phyloP scores from a whole-genome alignment of 2,329 filamentous ascomycete genomes.

The Tolypocladium album region DNA sequence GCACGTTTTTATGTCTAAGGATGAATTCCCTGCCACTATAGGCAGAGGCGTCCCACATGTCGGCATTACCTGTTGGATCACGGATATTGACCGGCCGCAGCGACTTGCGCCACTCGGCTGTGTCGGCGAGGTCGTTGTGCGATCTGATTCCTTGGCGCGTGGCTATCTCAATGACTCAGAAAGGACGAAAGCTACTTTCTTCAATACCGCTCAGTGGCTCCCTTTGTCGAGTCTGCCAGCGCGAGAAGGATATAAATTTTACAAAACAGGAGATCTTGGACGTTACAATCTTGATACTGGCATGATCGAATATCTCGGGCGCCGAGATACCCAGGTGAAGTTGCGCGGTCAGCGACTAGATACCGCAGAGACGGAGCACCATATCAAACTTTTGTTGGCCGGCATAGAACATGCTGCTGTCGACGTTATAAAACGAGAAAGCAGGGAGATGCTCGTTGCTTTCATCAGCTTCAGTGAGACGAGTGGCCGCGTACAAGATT shows the following conservation, averaged over 20 bases:
- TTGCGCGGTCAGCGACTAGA: slow-evolving; percentile 13
- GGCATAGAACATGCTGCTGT: neutral
- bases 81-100: neutral
- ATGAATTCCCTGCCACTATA: slow-evolving; percentile 1
- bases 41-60: slow-evolving; percentile 1
- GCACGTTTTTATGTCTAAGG: neutral
- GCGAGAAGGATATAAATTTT: slow-evolving; percentile 12
- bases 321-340: slow-evolving; percentile 12
- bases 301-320: slow-evolving; percentile 5
- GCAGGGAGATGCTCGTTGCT: neutral
- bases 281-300: slow-evolving; percentile 18
- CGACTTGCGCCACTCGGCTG: slow-evolving; percentile 9
- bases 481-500: neutral
- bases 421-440: slow-evolving; percentile 2
- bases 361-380: neutral
- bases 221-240: slow-evolving; percentile 4
- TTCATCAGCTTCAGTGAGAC: neutral
- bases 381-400: neutral
- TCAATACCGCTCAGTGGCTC: slow-evolving; percentile 28
- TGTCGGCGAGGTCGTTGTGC: slow-evolving; percentile 11
- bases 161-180: slow-evolving; percentile 42
- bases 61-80: neutral
- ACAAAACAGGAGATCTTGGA: slow-evolving; percentile 11
- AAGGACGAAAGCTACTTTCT: slow-evolving; percentile 39
- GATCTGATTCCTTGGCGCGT: slow-evolving; percentile 31